Base-by-base conservation (phyloP, 2,329 filamentous ascomycete species). In the Fusarium azukiicola region DNA sequence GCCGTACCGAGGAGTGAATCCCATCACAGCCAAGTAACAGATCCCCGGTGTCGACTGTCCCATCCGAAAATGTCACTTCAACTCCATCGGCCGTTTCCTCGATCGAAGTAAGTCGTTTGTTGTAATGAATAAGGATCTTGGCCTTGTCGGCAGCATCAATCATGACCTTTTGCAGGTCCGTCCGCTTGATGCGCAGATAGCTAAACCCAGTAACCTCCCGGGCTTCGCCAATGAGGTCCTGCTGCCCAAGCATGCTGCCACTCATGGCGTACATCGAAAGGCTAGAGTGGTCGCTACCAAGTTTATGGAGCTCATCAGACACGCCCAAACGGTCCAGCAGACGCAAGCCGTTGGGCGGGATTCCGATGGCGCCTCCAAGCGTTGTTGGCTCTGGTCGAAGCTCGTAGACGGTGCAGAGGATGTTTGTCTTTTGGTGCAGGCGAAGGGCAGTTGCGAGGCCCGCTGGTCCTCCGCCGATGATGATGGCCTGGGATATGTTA, bases 341-440 rank as follows among this genome's bases (percentile, higher is more conserved):
- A 6, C 56, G 56, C 13, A 61, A 21, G 36, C 56, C 56, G n/a
- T 61, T 61, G 21, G 56, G 56, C 8, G 36, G 38, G 6, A 61
- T 61, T 61, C 56, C 56, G 16, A 61, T 23, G 56, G 56, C 56
- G 6, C 36, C 56, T 0, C 56, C 56, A 12, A 61, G 36, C 23
- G 56, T 61, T 7, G 56, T 61, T 7, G 56, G 56, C 36, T 61
- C 56, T 23, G 56, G 16, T 3, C 56, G 36, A 61, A 61, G 16
- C 36, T 61, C 56, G 6, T 61, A 42, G 14, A 61, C n/a, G 5
- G 56, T 40, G 12, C 56, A 61, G 14, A 61, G n/a, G 14, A 61
- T 61, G 14, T 61, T 61, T 42, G 56, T 61, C 56, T 61, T 61
- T 61, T 61, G 56, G 16, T 61, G 36, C 12, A 61, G 56, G 3